Conservation (phyloP, 208 protist genomes). For the Wallacemonas collosoma region DNA sequence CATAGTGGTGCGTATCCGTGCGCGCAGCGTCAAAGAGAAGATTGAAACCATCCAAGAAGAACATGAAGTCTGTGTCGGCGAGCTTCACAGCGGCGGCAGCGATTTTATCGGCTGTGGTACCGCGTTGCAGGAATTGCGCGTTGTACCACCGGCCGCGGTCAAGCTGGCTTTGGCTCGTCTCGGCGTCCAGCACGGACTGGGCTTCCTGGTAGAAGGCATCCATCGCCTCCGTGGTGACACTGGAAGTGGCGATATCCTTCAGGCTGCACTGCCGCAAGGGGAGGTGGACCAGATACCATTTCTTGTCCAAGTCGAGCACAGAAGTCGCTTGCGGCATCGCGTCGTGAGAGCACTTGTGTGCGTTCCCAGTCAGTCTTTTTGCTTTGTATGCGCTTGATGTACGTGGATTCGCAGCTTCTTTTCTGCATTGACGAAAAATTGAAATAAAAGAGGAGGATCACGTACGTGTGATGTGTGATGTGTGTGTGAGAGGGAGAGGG, state of each 20-base stretch:
- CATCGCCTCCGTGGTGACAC: constrained; percentile 78
- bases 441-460: too few relatives aligned
- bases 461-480: too few relatives aligned
- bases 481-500: too few relatives aligned
- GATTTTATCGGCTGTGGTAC: constrained; percentile 88
- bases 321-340: constrained; percentile 11
- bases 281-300: constrained; percentile 77
- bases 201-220: constrained; percentile 83
- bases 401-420: too few relatives aligned
- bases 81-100: constrained; percentile 89
- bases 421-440: too few relatives aligned
- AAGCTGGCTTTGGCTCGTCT: constrained; percentile 53
- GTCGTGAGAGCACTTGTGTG: too few relatives aligned
- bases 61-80: constrained; percentile 92
- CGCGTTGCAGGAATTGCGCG: constrained; percentile 82
- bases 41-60: constrained; percentile 89
- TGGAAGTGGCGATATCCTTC: constrained; percentile 84
- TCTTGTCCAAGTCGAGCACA: constrained; percentile 76
- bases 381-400: too few relatives aligned
- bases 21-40: constrained; percentile 89
- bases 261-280: constrained; percentile 81
- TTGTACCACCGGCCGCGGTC: constrained; percentile 89
- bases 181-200: constrained; percentile 68
- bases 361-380: too few relatives aligned
- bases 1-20: constrained; percentile 91